A percentile compares a stretch with the other conserved stretches of the same genome.
phyloP scores from a whole-genome alignment of 148 eudicot species.

The Nepenthes mirabilis region DNA sequence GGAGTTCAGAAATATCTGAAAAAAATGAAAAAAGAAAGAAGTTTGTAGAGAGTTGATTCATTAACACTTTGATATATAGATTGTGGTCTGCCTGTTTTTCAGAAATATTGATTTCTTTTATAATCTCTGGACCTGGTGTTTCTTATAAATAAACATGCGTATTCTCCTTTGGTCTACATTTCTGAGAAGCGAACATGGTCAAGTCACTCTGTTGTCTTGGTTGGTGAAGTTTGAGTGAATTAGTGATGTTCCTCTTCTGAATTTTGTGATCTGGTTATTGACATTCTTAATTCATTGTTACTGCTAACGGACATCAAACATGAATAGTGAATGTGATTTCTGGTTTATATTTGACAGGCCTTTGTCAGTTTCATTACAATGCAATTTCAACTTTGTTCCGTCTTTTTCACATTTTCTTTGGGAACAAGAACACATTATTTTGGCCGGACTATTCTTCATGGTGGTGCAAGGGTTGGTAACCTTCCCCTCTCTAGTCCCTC shows the following conservation, averaged over 20 bases:
- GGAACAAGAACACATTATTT: conserved; percentile 97
- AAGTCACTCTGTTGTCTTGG: not conserved
- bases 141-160: too few species aligned
- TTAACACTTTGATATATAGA: too few species aligned
- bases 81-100: too few species aligned
- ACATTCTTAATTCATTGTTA: too few species aligned
- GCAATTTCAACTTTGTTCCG: conserved; percentile 92
- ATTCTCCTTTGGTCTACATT: too few species aligned
- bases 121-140: too few species aligned
- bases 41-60: too few species aligned
- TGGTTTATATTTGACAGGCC: conserved; percentile 47
- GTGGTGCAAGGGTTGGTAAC: conserved; percentile 80
- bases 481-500: conserved; percentile 4
- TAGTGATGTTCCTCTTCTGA: not conserved
- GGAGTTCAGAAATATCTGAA: too few species aligned
- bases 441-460: conserved; percentile 98
- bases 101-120: too few species aligned
- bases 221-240: not conserved
- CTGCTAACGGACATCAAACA: not conserved
- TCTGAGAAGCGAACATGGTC: too few species aligned
- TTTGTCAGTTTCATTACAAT: conserved; percentile 88
- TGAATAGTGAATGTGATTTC: not conserved
- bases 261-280: not conserved
- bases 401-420: conserved; percentile 94
- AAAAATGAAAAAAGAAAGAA: too few species aligned